Evolutionary conservation across 1,284 basidiomycete species (phyloP).

Genomic region (Cerioporus squamosus): DNA sequence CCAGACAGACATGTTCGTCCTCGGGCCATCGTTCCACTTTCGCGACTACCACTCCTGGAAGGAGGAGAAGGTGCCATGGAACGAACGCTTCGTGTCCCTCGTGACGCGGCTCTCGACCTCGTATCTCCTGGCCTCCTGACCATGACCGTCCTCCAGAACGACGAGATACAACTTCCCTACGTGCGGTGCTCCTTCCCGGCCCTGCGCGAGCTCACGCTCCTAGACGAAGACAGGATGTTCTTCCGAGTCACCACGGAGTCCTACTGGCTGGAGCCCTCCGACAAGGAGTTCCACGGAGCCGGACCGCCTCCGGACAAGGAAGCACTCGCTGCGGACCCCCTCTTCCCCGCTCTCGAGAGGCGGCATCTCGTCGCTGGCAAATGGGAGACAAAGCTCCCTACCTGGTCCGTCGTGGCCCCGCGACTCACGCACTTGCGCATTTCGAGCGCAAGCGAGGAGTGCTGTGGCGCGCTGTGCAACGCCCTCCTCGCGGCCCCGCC

Average conservation of each 20-base stretch:
- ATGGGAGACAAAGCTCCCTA: slow-evolving; percentile 5
- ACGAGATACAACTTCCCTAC: slow-evolving; percentile 9
- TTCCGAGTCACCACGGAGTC: neutral
- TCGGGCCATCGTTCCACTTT: slow-evolving; percentile 11
- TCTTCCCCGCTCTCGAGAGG: slow-evolving; percentile 9
- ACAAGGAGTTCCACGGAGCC: slow-evolving; percentile 3
- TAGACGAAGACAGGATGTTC: slow-evolving; percentile 15
- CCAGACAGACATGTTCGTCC: slow-evolving; percentile 11
- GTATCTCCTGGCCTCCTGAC: slow-evolving; percentile 10
- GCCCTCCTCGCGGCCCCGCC: neutral
- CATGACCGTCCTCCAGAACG: slow-evolving; percentile 12
- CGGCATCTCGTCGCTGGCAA: slow-evolving; percentile 13
- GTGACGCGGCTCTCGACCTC: slow-evolving; percentile 10
- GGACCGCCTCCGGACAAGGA: neutral
- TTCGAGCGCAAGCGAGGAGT: neutral
- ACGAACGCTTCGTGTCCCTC: slow-evolving; percentile 8
- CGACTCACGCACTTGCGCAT: slow-evolving; percentile 1
- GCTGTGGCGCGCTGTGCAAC: neutral
- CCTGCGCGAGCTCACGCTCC: slow-evolving; percentile 13
- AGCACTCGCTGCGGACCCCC: neutral
- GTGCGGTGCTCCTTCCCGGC: slow-evolving; percentile 8
- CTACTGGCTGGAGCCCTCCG: slow-evolving; percentile 3
- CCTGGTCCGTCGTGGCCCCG: slow-evolving; percentile 9
- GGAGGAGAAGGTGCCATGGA: slow-evolving; percentile 13
- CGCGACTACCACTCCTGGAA: slow-evolving; percentile 15